Evolutionary conservation across 768 basidiomycete genomes (phyloP), one percentile per base, ranked within the genome.

Genomic region (Russula compacta): DNA sequence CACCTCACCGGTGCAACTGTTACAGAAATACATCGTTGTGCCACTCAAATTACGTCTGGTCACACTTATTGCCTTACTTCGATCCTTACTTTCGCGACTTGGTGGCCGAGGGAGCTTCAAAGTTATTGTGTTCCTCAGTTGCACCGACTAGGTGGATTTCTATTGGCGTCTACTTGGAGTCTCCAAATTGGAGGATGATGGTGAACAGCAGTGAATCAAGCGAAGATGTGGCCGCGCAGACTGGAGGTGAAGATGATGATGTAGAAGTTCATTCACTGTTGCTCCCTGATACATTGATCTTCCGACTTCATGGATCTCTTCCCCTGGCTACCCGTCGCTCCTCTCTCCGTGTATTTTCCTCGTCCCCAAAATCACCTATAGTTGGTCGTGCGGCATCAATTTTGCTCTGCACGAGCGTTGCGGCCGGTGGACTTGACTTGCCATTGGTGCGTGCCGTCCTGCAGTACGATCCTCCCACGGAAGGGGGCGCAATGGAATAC

Each of bases 141-240:
- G 93, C 68, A 98, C 94, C 6, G 95, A 98, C 73, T 95, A 95
- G 3, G 97, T 99, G 17, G 95, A 99, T 71, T 98, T 92, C 69
- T 92, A 95, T 70, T 98, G 92, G 92, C 82, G 80, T 53, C 75
- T 98, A 21, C 6, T 98, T 1, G 87, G 86, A 0, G 51, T n/a
- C 2, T 58, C 67, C 1, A 56, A 62, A n/a, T 48, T 52, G 29
- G 65, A 58, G 14, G 19, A 40, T 4, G 65, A 39, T 8, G 38
- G 52, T 6, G 64, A 64, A 63, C 10, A 55, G 56, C 6, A 64
- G 65, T 1, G 71, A 70, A 24, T 14, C 62, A 35, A 69, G 69
- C n/a, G 65, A 69, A 32, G 69, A 67, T 8, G 68, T 70, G 8
- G 69, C 69, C 11, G 67, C 68, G 42, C 68, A 59, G 4, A 54